A percentile compares a stretch with the other conserved stretches of the same genome.
These are phyloP conservation scores for Flaveria trinervia DNA, from an alignment of 129 eudicot genomes.

Conservation along the genomic window DNA sequence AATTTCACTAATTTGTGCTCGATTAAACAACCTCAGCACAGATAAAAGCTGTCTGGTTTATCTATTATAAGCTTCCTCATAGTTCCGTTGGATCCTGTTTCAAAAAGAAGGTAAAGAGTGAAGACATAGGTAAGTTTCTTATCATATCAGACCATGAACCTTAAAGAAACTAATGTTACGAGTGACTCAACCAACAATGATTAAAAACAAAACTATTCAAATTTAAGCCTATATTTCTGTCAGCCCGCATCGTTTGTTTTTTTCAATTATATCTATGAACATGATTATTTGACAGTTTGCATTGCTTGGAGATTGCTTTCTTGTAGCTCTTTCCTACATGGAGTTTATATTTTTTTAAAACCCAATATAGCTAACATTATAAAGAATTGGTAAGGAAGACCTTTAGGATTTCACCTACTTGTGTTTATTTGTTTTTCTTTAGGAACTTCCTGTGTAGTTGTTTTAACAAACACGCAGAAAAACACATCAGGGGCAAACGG, in stretches of 20 bases:
- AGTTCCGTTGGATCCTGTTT: constrained; percentile 16
- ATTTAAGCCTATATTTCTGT: not conserved
- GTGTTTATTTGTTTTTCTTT: no score
- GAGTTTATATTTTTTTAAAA: not conserved
- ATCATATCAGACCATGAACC: not conserved
- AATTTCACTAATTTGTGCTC: not conserved
- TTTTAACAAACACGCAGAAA: no score
- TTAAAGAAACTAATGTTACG: not conserved
- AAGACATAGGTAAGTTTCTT: not conserved
- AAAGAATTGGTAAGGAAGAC: no score
- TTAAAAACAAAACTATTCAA: not conserved
- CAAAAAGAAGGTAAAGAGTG: no score
- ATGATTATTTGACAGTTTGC: no score
- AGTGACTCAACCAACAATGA: not conserved
- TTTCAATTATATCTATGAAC: no score
- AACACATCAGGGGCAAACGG: no score
- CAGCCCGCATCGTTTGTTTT: not conserved
- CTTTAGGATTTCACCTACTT: no score
- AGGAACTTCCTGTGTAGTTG: no score
- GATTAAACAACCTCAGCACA: not conserved
- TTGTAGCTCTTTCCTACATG: no score
- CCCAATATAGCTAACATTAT: no score
- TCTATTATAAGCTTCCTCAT: constrained; percentile 16
- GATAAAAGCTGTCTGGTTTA: not conserved
- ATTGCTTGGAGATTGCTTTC: no score